Base-by-base conservation (phyloP, 768 basidiomycete genomes). In the Russula brevipes region DNA sequence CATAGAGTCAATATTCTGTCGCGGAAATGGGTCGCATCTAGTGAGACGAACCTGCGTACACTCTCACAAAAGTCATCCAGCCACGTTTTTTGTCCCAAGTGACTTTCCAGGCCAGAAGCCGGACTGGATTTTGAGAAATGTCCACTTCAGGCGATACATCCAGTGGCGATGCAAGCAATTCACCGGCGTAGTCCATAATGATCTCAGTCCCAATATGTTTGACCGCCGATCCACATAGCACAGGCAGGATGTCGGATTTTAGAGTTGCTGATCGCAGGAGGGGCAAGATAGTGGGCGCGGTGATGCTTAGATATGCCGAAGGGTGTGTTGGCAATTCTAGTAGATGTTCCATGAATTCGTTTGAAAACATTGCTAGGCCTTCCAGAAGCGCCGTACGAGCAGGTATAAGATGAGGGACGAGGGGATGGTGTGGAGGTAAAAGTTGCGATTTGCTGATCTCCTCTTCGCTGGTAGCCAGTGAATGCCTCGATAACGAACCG, bases 11-110 rank as follows among this genome's bases (percentile, higher is more conserved):
- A 44, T 50, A 56, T 56, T 36, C 54, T 47, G 19, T 67, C 38
- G 10, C 54, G 62, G 58, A 62, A n/a, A 39, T n/a, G 42, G 31
- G 5, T 24, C 17, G 42, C 16, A 33, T 39, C 9, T 47, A 24
- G 16, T 11, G 14, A 12, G 5, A 72, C 78, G 64, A 72, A 90
- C 91, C 92, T 57, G 91, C 92, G 73, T 94, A 94, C 19, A 94
- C 83, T 31, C 92, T 80, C 44, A 94, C 87, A 71, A 92, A 94
- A 2, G 92, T 94, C 91, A 94, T 92, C 92, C 92, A 94, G 30
- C 92, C 92, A 68, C 81, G 81, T 60, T 76, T 82, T 61, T 85
- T 85, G 70, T 94, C 91, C 91, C 91, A 93, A 36, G 78, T 80
- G 24, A 94, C 92, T 71, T 94, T 94, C 92, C 93, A 94, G 2